Evolutionary conservation across 2,329 filamentous ascomycete genomes (phyloP), one percentile per base, ranked within the genome.

Genomic region (Leptographium flavum): DNA sequence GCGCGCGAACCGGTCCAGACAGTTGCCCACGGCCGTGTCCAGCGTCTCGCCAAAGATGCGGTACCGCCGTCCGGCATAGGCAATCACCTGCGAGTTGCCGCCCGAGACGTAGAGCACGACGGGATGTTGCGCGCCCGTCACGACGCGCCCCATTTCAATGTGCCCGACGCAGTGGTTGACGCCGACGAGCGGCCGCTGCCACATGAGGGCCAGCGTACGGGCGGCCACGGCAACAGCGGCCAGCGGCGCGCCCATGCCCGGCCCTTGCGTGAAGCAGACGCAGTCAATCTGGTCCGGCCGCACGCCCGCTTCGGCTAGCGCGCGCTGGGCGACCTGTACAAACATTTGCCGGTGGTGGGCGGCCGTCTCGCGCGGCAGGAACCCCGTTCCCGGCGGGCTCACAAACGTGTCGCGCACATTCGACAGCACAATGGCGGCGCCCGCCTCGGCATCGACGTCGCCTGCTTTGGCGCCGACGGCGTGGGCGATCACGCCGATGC

Each of bases 111-210:
- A 98, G 33, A 98, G 70, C 40, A 98, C 92, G 31, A 96, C 88
- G 0, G 92, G 92, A 64, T 98, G 90, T 22, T 75, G 68, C 15
- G 92, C 87, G 48, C 86, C 84, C 5, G 92, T 96, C 59, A 98
- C 94, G 48, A 83, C 75, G 42, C 92, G 76, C 28, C 92, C 92
- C 92, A 98, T 98, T 68, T 98, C 92, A 57, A 98, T 96, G 64
- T 98, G 92, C 37, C 92, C 92, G 40, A 98, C 85, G 63, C 92
- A 98, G 65, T 98, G 92, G 65, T 98, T 98, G 23, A 98, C 92
- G 22, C 87, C 90, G 3, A 98, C 81, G 32, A 98, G 70, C n/a
- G 83, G 79, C 63, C 86, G 87, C 44, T 69, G 73, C 92, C 92
- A 98, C 15, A 98, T 72, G 48, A 94, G 66, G 36, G 78, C 73